Percentiles rank a stretch among this genome's conserved stretches.
These are phyloP conservation scores for Stemphylium lycopersici DNA, from an alignment of 2,329 filamentous ascomycete genomes.

Conservation along the genomic window DNA sequence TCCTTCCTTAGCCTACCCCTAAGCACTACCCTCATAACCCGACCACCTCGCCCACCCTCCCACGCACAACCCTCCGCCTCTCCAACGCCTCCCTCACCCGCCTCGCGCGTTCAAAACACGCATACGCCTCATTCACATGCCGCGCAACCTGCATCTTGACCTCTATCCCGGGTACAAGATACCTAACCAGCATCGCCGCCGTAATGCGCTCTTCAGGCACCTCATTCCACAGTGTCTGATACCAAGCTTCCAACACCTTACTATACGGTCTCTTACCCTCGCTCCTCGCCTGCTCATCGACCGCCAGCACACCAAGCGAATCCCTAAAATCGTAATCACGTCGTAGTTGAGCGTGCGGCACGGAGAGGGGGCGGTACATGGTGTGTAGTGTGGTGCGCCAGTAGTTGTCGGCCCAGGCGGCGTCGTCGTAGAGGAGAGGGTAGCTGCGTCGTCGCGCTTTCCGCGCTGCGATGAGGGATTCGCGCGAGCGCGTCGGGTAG, in stretches of 20 bases:
- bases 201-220: slow-evolving; percentile 3
- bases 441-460: background rate
- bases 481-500: slow-evolving; percentile 11
- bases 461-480: slow-evolving; percentile 1
- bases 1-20: no score
- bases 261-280: slow-evolving; percentile 16
- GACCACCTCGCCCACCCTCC: background rate
- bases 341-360: slow-evolving; percentile 3
- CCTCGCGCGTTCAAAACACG: background rate
- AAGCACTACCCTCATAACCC: no score
- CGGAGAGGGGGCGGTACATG: slow-evolving; percentile 26
- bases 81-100: background rate
- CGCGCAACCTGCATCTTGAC: slow-evolving; percentile 1
- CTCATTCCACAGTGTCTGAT: slow-evolving; percentile 10
- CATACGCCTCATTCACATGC: background rate
- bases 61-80: background rate
- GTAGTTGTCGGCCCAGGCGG: background rate
- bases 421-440: background rate
- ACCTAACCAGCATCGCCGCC: background rate
- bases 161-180: slow-evolving; percentile 3
- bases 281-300: background rate
- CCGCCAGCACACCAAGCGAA: background rate
- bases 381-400: background rate
- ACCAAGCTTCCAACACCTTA: slow-evolving; percentile 19
- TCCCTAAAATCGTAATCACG: background rate